Base-by-base conservation (phyloP, 371 early-diverging fungal species). In the Neoconidiobolus thromboides region DNA sequence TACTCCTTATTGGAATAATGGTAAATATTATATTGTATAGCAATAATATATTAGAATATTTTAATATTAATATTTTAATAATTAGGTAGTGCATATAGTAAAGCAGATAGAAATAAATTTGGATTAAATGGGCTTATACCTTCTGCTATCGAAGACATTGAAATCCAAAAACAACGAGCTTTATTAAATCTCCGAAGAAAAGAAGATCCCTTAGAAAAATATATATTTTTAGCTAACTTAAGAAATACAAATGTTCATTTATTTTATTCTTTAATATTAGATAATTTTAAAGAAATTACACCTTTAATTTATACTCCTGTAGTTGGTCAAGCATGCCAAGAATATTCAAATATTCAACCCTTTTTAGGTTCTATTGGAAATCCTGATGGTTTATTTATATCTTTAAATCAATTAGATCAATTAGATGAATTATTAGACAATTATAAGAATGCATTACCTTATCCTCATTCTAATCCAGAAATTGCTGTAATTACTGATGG, bases 401-500 rank as follows among this genome's bases (percentile, higher is more conserved):
- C 87, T 0, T 65, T 88, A 55, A 71, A 79, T 41, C 85, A 91
- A 55, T 68, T 82, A 40, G 81, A 80, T 40, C 72, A 80, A 67
- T 65, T 92, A 48, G 78, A 78, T 60, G 71, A 78, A 54, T 74
- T 83, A 43, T 76, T 92, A n/a, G 74, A 69, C 46, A 84, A 80
- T 69, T 89, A 86, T 64, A 66, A 64, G 46, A 55, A 44, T 48
- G 63, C 62, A 49, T 65, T 61, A 38, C 64, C 57, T 3, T 64
- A 60, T 58, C 67, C 73, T 3, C 78, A 72, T 60, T 61, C 68
- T 15, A 72, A 67, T 52, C 85, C 75, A 10, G 81, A 82, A 61
- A 90, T 92, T 57, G 73, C 86, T 10, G 94, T 93, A 53, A 87
- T 93, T 63, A 89, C 92, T 3, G 92, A 93, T 67, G 92, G 93